Evolutionary conservation across 2,329 filamentous ascomycete genomes (phyloP), one percentile per base, ranked within the genome.

Genomic region (Beauveria caledonica): DNA sequence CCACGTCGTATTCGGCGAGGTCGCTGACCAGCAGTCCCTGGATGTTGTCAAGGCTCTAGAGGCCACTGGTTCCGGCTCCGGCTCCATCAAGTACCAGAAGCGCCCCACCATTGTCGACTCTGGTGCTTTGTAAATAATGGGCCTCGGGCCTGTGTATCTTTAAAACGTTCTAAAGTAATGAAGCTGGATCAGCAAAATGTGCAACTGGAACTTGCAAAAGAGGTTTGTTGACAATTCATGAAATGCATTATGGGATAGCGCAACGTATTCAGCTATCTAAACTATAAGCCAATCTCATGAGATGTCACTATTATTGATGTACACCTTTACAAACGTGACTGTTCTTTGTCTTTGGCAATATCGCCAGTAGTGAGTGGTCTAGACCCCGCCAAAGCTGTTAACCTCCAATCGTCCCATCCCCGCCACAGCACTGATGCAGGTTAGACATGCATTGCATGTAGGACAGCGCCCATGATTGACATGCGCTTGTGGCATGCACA

Each of bases 1-100:
- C 75, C 90, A 94, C 82, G 88, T 92, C 76, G 89, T 92, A 73
- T 92, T 92, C 77, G 90, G 90, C 73, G 80, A 89, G 78, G 88
- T 92, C 51, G 77, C 78, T 62, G 79, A 81, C 64, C 62, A 73
- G 1, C 66, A 74, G 49, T 79, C 77, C 61, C 67, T 84, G 73
- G 69, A 75, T 33, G 65, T 86, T 61, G 83, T 88, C 74, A 81
- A 78, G 77, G 77, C 82, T 62, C 71, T 88, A 46, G 85, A 88
- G 80, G 81, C 81, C 58, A 81, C 78, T 60, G 85, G 85, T 68
- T 79, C 77, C 62, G 69, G 75, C 65, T 79, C 72, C 69, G 85
- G 85, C 63, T 73, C 76, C 62, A 75, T 85, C 72, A 78, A 80
- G 71, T 83, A 81, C 74, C 66, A 65, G 70, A 80, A 80, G 73